These are phyloP conservation scores for Naegleria lovaniensis DNA, from an alignment of 208 protist genomes.

Conservation along the genomic window DNA sequence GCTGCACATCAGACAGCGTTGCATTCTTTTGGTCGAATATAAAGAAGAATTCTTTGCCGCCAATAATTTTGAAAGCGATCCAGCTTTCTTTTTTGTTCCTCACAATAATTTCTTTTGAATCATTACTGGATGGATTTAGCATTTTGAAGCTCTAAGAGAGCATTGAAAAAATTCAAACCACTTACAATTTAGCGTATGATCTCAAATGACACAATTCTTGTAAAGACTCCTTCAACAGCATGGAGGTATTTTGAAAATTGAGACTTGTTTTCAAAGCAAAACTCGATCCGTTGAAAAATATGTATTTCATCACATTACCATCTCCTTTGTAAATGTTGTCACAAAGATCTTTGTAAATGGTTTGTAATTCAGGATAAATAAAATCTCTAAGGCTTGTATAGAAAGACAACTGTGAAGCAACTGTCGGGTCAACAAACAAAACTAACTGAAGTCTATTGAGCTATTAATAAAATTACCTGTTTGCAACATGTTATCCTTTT, in stretches of 20 bases:
- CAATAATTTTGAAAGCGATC: not conserved
- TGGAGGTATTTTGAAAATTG: not conserved
- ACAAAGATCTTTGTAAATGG: not conserved
- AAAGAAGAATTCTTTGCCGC: not conserved
- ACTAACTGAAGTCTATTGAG: not conserved
- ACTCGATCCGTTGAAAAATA: conserved; percentile 24
- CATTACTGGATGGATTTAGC: too few relatives aligned
- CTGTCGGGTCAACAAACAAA: not conserved
- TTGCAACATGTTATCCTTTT: not conserved
- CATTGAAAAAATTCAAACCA: not conserved
- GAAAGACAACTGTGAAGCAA: not conserved
- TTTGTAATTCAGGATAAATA: not conserved
- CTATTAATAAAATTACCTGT: not conserved
- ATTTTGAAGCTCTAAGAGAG: too few relatives aligned
- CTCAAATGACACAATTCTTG: not conserved
- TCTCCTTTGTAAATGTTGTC: not conserved
- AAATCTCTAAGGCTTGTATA: not conserved
- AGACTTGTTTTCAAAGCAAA: conserved; percentile 9
- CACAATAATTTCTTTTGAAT: not conserved
- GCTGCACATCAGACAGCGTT: not conserved
- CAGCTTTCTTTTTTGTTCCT: conserved; percentile 3
- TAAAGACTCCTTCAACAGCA: not conserved
- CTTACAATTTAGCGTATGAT: not conserved
- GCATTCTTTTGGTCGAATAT: conserved; percentile 24
- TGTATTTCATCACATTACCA: conserved; percentile 19